Base-by-base conservation (phyloP, 495 filamentous ascomycete species). In the Tuber umbilicatum region DNA sequence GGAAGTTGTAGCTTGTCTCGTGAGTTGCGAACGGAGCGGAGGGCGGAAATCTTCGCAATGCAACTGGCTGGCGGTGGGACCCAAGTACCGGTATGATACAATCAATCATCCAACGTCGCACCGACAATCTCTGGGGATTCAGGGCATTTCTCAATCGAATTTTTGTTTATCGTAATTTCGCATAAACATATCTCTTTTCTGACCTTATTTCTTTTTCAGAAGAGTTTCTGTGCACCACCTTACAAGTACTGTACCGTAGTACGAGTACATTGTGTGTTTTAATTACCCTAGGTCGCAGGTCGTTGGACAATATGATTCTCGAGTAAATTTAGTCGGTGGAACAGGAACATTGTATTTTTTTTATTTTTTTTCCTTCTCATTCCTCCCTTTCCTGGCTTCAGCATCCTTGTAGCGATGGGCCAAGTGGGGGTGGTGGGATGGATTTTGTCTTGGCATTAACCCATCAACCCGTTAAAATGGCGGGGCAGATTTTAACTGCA, bases 401-500 rank as follows among this genome's bases (percentile, higher is more conserved):
- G 5, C 4, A 27, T 31, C 55, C 27, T 35, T 19, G 55, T 5
- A 64, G 35, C 3, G 55, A n/a, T 17, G 55, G 55, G 55, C 9
- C 5, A 19, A 74, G 76, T 74, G 77, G 77, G 72, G 75, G 71
- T 72, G 76, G 68, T 42, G 72, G 69, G 68, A 67, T 74, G 55
- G 50, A 45, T 43, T 40, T 47, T 70, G 71, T 60, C 75, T 79
- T 78, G 76, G 77, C 77, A n/a, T 45, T 55, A 79, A 79, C 76
- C 76, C 69, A 19, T 40, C 71, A 78, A 78, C 76, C 76, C 55
- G 41, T 69, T 31, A 35, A 27, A 35, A 64, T 64, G 27, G 55
- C 27, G 55, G 55, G 55, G 55, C 55, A 64, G 27, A 35, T 64
- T 35, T 64, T 64, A 31, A 35, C 55, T 64, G 27, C 27, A 35